These are phyloP conservation scores for Periconia sp. DNA, from an alignment of 2,329 filamentous ascomycete genomes.

Conservation along the genomic window DNA sequence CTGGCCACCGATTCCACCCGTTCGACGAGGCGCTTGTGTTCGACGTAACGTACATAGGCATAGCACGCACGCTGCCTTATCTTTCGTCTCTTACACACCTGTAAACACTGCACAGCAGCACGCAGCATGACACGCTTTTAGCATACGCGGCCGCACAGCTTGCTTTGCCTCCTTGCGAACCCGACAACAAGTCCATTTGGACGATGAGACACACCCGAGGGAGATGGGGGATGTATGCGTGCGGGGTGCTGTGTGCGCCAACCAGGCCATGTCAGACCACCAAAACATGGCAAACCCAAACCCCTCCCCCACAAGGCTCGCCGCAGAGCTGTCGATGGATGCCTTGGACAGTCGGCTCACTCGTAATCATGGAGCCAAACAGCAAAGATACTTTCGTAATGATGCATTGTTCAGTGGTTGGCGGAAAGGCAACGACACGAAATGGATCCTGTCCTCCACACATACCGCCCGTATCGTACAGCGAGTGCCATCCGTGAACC, in stretches of 20 bases:
- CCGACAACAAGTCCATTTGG: too few species aligned
- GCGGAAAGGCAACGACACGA: too few species aligned
- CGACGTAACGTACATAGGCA: conserved; percentile 10
- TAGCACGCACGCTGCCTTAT: conserved; percentile 7
- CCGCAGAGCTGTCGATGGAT: too few species aligned
- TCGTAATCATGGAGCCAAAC: too few species aligned
- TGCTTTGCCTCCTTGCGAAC: neutral
- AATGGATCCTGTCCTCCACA: neutral
- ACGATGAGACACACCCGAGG: neutral
- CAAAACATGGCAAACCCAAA: too few species aligned
- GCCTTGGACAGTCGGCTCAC: too few species aligned
- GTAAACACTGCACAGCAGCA: neutral
- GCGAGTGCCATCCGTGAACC: neutral
- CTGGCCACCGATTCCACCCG: neutral
- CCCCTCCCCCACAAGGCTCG: too few species aligned
- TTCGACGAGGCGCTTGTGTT: conserved; percentile 18
- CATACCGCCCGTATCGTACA: neutral
- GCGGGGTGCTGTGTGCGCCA: neutral
- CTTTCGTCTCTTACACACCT: neutral
- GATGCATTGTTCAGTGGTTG: too few species aligned
- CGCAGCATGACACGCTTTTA: conserved; percentile 1
- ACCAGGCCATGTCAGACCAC: too few species aligned
- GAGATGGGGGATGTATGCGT: neutral
- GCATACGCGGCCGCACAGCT: neutral
- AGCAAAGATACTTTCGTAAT: too few species aligned